A percentile compares a stretch with the other conserved stretches of the same genome.
Evolutionary conservation across 352 stramenopile genomes (phyloP).

Genomic region (Pythium myriotylum): DNA sequence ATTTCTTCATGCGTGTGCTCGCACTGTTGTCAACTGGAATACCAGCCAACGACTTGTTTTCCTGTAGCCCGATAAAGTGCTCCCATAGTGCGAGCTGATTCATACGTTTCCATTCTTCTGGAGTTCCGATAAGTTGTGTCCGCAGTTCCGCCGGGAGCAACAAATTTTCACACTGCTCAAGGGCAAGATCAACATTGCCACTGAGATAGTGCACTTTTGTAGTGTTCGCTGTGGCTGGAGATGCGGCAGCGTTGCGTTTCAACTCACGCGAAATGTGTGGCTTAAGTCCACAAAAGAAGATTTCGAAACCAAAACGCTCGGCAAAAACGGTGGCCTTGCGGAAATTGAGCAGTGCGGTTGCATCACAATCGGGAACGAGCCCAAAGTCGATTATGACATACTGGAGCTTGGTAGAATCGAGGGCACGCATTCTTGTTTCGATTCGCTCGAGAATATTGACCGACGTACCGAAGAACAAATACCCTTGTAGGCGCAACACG

Average conservation of each 20-base stretch:
- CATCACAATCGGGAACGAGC: conserved; percentile 77
- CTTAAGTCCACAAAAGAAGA: conserved; percentile 80
- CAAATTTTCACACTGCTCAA: conserved; percentile 71
- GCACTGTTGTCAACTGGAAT: conserved; percentile 4
- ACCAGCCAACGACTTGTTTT: conserved; percentile 10
- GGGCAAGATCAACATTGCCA: conserved; percentile 38
- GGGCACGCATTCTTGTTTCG: conserved; percentile 61
- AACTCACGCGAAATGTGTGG: conserved; percentile 23
- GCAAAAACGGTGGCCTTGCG: conserved; percentile 64
- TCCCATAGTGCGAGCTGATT: conserved; percentile 73
- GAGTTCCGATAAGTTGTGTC: conserved; percentile 30
- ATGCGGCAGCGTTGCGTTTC: conserved; percentile 14
- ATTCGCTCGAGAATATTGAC: conserved; percentile 80
- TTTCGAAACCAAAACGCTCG: conserved; percentile 68
- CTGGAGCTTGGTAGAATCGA: conserved; percentile 59
- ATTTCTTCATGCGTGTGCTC: conserved; percentile 35
- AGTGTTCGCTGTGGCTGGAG: conserved; percentile 1
- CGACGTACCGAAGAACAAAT: conserved; percentile 83
- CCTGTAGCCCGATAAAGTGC: conserved; percentile 54
- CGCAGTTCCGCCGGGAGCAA: conserved; percentile 52
- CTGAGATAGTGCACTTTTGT: conserved; percentile 21
- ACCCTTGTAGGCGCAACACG: conserved; percentile 73
- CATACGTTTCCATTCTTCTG: conserved; percentile 63
- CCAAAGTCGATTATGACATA: conserved; percentile 82
- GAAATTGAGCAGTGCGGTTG: conserved; percentile 77